phyloP scores from a whole-genome alignment of 2,329 filamentous ascomycete genomes.

The Diaporthe vaccinii region DNA sequence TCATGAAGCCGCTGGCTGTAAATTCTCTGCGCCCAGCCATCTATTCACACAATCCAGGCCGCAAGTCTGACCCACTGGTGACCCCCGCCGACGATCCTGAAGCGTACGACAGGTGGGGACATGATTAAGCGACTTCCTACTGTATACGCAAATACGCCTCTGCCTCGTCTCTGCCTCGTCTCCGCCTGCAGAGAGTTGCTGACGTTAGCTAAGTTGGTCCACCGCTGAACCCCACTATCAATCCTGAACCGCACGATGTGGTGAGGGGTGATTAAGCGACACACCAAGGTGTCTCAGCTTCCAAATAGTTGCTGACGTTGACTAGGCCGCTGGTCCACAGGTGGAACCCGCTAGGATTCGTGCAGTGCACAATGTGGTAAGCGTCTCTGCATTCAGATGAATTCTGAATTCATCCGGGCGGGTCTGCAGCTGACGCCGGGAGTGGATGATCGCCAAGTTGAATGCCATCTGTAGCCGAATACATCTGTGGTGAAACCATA shows the following conservation, averaged over 20 bases:
- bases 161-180: background rate
- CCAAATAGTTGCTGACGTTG: background rate
- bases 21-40: background rate
- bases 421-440: background rate
- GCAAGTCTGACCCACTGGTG: background rate
- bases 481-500: background rate
- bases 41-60: background rate
- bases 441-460: background rate
- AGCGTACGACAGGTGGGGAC: background rate
- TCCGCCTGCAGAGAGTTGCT: background rate
- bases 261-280: background rate
- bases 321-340: background rate
- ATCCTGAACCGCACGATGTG: background rate
- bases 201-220: background rate
- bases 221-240: background rate
- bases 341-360: background rate
- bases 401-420: background rate
- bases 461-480: background rate
- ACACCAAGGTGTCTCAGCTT: background rate
- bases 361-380: background rate
- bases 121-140: background rate
- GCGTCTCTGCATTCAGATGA: background rate
- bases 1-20: background rate
- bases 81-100: background rate
- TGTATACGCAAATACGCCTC: background rate